Evolutionary conservation across 352 stramenopile species (phyloP).

Genomic region (Pythium pyrilobum): DNA sequence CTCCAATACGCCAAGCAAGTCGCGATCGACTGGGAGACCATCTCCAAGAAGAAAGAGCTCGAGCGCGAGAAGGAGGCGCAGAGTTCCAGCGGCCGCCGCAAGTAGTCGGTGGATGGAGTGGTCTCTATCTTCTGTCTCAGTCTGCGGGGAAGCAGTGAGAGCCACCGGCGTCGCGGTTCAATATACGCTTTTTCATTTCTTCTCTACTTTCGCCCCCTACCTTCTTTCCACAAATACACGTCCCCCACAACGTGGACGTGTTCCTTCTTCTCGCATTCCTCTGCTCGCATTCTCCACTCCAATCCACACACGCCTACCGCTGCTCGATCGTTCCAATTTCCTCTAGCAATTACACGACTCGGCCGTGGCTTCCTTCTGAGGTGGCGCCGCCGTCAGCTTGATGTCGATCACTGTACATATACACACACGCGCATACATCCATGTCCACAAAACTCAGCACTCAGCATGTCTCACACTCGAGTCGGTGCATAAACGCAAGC

Average conservation of each 20-base stretch:
- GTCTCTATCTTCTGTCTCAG: not conserved
- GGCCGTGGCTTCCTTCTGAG: conserved; percentile 65
- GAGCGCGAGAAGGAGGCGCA: conserved; percentile 78
- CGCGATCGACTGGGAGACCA: conserved; percentile 85
- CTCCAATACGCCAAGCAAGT: conserved; percentile 85
- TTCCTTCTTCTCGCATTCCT: not conserved
- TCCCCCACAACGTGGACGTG: not conserved
- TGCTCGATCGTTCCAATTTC: not conserved
- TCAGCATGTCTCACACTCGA: too few relatives aligned
- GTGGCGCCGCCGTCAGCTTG: conserved; percentile 77
- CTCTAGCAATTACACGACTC: conserved; percentile 69
- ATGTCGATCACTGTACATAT: conserved; percentile 75
- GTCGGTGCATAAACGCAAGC: too few relatives aligned
- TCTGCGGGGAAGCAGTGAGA: too few relatives aligned
- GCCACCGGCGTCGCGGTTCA: not conserved
- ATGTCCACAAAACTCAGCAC: not conserved
- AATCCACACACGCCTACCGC: not conserved
- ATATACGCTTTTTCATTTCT: conserved; percentile 19
- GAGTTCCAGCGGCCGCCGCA: conserved; percentile 38
- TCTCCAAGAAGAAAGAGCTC: conserved; percentile 87
- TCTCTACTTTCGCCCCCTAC: conserved; percentile 11
- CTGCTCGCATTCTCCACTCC: not conserved
- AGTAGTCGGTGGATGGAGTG: conserved; percentile 22
- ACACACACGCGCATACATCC: conserved; percentile 3
- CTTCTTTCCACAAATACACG: conserved; percentile 6